Evolutionary conservation across 179 eudicot species (phyloP), one percentile per base, ranked within the genome.

Genomic region (Beta lomatogona): DNA sequence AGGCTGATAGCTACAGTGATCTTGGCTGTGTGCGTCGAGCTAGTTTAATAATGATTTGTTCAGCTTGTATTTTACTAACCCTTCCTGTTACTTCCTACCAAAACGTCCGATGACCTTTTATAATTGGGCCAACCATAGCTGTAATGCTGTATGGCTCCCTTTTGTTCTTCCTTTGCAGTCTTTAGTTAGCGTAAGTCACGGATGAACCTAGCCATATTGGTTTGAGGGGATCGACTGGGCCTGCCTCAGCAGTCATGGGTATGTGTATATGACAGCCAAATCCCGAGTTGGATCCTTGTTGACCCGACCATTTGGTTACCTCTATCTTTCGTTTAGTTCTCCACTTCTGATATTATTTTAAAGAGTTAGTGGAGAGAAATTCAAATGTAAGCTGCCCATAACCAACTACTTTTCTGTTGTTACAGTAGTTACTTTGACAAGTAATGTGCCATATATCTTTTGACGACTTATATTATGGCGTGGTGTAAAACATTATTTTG

Each of bases 301-400:
- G 41, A 48, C 64, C 46, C 6, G 55, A 28, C 64, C 22, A 54
- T 14, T 16, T 73, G 54, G 18, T 71, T 48, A 12, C 57, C 15
- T n/a, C 18, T n/a, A 50, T 12, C 58, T 71, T 50, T 71, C 50
- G 22, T 50, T 71, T n/a, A 11, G 41, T 48, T 70, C 57, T 46
- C 73, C 73, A 13, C 53, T 44, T 44, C 19, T 45, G 46, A 19
- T 48, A 12, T 55, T 73, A 15, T 73, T 45, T 55, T 73, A 5
- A 6, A 25, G 76, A 52, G 44, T n/a, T 14, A 31, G 21, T 55
- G 22, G 31, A 58, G 11, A 14, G 44, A 31, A 73, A 73, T 73
- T 73, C 77, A 73, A 73, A 73, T 31, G 61, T 54, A 28, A 54
- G 64, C 9, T 55, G 48, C 77, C 77, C 64, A 73, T 16, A 73